Base-by-base conservation (phyloP, 2,329 filamentous ascomycete genomes). In the Fusarium sp. region DNA sequence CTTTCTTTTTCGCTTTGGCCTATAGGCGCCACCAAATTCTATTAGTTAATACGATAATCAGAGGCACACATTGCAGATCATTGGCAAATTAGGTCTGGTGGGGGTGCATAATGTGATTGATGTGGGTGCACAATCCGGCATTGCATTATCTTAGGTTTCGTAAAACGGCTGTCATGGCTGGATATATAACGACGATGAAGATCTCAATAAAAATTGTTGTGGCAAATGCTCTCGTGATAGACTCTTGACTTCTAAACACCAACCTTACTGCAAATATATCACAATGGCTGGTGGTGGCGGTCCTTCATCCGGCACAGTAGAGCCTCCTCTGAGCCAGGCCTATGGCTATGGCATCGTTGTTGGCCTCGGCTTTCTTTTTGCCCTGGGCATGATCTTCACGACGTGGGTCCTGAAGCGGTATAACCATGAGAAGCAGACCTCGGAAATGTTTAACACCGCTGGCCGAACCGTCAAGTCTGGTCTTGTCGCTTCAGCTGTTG, bases 401-500 rank as follows among this genome's bases (percentile, higher is more conserved):
- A 76, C 73, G 1, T 72, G 66, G 32, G 38, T 66, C 10, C n/a
- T 77, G 24, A 75, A 75, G 6, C 47, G 50, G 79, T 90, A 83
- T 76, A 84, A 84, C 75, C 81, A 82, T 56, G 94, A 96, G 81
- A 85, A 95, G 7, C 94, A 97, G 81, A 98, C 95, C 0, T 95
- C 93, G 1, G 95, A 98, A 84, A 96, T 95, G 90, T 98, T 98
- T 86, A 95, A 89, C 73, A 97, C 95, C 0, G 95, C 95, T 56
- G 94, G 94, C 24, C 88, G 95, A 70, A 95, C 93, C 3, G 94
- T 98, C 75, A 98, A 97, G 80, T 95, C 94, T 14, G 95, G 95
- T 48, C 87, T 98, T 20, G 94, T 97, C 2, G 93, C 94, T 17
- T 93, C 94, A 10, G 95, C 94, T 22, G 95, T 98, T n/a, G 94